Conservation (phyloP, 176 grass and related monocot species). For the Ensete ventricosum region DNA sequence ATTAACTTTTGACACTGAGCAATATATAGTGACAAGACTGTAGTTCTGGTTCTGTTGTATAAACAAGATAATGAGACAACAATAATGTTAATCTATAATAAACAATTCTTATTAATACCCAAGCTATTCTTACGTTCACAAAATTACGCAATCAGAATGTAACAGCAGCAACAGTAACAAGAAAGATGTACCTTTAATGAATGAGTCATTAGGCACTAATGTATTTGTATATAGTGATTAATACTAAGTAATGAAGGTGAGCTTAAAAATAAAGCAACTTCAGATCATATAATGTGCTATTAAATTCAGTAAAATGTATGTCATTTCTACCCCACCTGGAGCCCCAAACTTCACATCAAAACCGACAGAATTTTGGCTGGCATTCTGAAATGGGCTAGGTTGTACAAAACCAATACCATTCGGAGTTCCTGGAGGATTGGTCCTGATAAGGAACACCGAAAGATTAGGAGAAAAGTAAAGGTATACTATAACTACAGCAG, state of each 20-base stretch:
- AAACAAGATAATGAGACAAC: too few species aligned
- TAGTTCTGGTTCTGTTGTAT: too few species aligned
- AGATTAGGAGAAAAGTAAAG: slow-evolving; percentile 14
- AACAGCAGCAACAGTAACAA: not conserved
- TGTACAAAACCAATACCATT: slow-evolving; percentile 22
- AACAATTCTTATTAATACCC: not conserved
- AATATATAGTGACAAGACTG: too few species aligned
- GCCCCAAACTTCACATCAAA: slow-evolving; percentile 53
- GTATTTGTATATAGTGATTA: not conserved
- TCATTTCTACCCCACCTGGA: slow-evolving; percentile 15
- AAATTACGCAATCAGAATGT: not conserved
- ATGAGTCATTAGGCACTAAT: not conserved
- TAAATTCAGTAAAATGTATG: not conserved
- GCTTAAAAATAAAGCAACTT: not conserved
- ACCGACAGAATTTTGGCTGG: slow-evolving; percentile 28
- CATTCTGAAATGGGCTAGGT: slow-evolving; percentile 23
- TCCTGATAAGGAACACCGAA: slow-evolving; percentile 29
- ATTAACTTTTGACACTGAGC: too few species aligned
- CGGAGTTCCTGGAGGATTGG: slow-evolving; percentile 17
- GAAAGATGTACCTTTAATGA: not conserved
- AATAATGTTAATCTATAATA: too few species aligned
- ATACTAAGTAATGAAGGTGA: not conserved
- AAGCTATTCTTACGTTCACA: not conserved
- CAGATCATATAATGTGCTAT: not conserved
- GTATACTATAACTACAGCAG: not conserved